Evolutionary conservation across 1,284 basidiomycete species (phyloP), one percentile per base, ranked within the genome.

Genomic region (Anthracocystis setariae): DNA sequence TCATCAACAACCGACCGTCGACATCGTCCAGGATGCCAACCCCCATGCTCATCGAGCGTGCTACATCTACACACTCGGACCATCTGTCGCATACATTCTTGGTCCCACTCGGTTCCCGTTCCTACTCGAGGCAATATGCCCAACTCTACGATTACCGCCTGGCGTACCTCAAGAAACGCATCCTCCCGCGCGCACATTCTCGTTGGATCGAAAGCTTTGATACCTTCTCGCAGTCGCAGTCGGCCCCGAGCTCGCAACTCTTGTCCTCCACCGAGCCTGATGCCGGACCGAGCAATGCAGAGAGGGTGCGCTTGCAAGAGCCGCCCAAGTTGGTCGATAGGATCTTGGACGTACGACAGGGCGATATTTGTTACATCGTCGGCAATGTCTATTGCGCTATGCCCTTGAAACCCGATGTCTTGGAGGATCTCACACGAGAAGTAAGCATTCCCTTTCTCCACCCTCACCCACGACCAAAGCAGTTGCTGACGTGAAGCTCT

Each of bases 351-450:
- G 89, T 98, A 3, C 86, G 89, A 48, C 91, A 92, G 76, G 90
- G 90, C 0, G 86, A 91, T 73, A 85, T 95, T 50, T 96, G 92
- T 84, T 97, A 91, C 83, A 88, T 98, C 65, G 86, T 96, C 59
- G 95, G 95, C 2, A 98, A 95, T 0, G 89, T 98, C 2, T 99
- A 98, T 84, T 90, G 96, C 88, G 92, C 96, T 66, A 98, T 98
- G 96, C 92, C 92, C 4, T 87, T 97, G 57, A 99, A 99, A 82
- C 95, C 95, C 0, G 97, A 98, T 77, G 92, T 99, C 13, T 87
- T 99, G 55, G 91, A 94, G 78, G 96, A 99, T 74, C 88, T 98
- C 73, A 93, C 90, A 13, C 87, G 92, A 80, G 93, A 98, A 79
- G 95, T 96, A 79, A 66, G 73, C 59, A 39, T 39, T 39, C 15